These are phyloP conservation scores for Inonotus obliquus DNA, from an alignment of 1,284 basidiomycete species.

Conservation along the genomic window DNA sequence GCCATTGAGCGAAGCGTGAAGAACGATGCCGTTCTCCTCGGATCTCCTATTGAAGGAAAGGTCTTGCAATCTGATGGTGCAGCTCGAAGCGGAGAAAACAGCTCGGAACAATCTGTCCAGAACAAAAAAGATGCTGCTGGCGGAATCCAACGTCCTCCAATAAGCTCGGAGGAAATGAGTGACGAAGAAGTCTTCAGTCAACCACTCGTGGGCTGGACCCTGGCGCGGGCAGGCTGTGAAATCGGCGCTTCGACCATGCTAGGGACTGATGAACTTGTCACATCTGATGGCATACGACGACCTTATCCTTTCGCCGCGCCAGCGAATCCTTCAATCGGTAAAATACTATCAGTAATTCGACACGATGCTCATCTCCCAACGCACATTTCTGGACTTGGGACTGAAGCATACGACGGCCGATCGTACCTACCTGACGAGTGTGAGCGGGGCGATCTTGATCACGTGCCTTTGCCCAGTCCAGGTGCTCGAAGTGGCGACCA, in stretches of 20 bases:
- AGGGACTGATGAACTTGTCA: conserved; percentile 3
- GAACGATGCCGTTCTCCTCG: background rate
- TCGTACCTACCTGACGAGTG: conserved; percentile 17
- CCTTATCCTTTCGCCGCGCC: background rate
- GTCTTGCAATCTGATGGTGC: background rate
- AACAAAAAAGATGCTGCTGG: too few species aligned
- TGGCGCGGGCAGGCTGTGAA: conserved; percentile 3
- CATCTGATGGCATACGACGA: background rate
- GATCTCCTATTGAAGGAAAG: background rate
- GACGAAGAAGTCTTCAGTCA: conserved; percentile 9
- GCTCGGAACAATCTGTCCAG: background rate
- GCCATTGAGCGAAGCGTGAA: conserved; percentile 8
- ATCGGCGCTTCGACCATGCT: background rate
- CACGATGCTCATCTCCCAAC: conserved; percentile 13
- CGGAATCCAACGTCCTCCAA: background rate
- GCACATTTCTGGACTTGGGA: conserved; percentile 15
- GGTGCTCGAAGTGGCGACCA: conserved; percentile 15
- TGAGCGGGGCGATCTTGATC: conserved; percentile 1
- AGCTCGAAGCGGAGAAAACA: background rate
- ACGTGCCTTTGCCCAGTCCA: conserved; percentile 4
- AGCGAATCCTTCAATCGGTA: background rate
- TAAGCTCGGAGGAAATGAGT: background rate
- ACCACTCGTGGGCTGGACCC: background rate
- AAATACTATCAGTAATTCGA: conserved; percentile 2
- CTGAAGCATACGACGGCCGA: conserved; percentile 15